Conservation (phyloP, 805 yeast genomes). For the Wickerhamiella kurtzmanii region DNA sequence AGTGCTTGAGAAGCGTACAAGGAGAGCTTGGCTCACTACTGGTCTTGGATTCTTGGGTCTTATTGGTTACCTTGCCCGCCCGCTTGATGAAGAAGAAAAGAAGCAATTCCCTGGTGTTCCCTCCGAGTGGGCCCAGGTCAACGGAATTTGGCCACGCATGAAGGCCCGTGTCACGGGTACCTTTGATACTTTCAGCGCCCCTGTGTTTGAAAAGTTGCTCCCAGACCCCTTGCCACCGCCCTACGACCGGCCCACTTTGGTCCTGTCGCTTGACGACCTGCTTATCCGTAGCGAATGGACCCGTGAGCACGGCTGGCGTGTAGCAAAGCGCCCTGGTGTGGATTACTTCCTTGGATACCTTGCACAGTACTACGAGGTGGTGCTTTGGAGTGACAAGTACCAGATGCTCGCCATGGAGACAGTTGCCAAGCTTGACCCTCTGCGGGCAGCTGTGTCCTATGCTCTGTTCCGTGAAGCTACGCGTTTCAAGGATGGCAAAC, state of each 20-base stretch:
- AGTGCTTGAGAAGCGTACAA: constrained; percentile 52
- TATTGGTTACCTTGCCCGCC: constrained; percentile 56
- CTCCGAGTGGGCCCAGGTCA: constrained; percentile 52
- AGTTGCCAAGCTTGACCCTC: constrained; percentile 83
- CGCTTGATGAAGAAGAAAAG: constrained; percentile 74
- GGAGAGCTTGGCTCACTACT: constrained; percentile 36
- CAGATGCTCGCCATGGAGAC: constrained; percentile 75
- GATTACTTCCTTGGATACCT: constrained; percentile 92
- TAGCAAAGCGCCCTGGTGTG: constrained; percentile 96
- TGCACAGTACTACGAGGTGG: constrained; percentile 92
- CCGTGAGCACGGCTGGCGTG: constrained; percentile 88
- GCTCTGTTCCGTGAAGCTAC: constrained; percentile 86
- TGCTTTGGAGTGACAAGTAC: constrained; percentile 72
- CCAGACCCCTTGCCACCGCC: constrained; percentile 91
- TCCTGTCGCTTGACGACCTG: constrained; percentile 77
- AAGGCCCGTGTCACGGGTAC: constrained; percentile 58
- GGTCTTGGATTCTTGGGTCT: constrained; percentile 39
- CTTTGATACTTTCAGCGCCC: constrained; percentile 78
- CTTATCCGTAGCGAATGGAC: constrained; percentile 89
- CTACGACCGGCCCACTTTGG: constrained; percentile 87
- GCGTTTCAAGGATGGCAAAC: constrained; percentile 73
- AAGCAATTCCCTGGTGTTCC: constrained; percentile 40
- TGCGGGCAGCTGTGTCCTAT: constrained; percentile 76
- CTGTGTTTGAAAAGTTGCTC: constrained; percentile 80
- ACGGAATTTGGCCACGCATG: constrained; percentile 53